phyloP scores from a whole-genome alignment of 1,284 basidiomycete species.

The Heterobasidion parviporum region DNA sequence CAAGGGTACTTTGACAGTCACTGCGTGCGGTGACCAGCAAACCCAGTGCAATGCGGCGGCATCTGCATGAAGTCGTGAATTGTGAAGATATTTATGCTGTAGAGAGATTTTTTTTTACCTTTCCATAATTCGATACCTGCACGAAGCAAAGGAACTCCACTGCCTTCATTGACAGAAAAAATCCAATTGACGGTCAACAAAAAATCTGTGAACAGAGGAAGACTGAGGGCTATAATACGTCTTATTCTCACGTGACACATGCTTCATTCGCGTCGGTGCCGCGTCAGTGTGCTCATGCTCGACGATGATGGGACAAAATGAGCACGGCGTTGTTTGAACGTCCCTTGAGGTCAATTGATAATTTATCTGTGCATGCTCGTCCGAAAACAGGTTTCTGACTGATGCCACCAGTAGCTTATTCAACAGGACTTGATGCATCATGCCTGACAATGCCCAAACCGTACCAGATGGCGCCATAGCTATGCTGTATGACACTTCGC shows the following conservation, averaged over 20 bases:
- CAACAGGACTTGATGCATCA: no score
- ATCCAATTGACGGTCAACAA: background rate
- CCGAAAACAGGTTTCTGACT: no score
- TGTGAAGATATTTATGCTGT: background rate
- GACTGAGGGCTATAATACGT: background rate
- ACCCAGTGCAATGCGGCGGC: constrained; percentile 25
- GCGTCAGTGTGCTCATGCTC: no score
- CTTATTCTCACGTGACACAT: no score
- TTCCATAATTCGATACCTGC: background rate
- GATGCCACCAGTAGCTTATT: no score
- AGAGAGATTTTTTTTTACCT: background rate
- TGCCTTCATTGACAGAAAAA: background rate
- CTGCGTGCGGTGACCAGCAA: constrained; percentile 43
- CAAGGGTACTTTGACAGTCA: constrained; percentile 33
- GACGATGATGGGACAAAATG: no score
- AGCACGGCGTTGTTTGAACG: no score
- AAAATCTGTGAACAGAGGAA: background rate
- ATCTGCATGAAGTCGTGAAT: background rate
- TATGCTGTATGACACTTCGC: background rate
- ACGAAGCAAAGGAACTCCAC: background rate
- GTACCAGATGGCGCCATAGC: background rate
- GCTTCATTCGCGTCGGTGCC: no score
- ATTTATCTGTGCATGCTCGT: no score
- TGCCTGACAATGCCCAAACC: no score
- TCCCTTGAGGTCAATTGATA: no score